Evolutionary conservation across 441 rosid species (phyloP), one percentile per base, ranked within the genome.

Genomic region (Adansonia gregorii): DNA sequence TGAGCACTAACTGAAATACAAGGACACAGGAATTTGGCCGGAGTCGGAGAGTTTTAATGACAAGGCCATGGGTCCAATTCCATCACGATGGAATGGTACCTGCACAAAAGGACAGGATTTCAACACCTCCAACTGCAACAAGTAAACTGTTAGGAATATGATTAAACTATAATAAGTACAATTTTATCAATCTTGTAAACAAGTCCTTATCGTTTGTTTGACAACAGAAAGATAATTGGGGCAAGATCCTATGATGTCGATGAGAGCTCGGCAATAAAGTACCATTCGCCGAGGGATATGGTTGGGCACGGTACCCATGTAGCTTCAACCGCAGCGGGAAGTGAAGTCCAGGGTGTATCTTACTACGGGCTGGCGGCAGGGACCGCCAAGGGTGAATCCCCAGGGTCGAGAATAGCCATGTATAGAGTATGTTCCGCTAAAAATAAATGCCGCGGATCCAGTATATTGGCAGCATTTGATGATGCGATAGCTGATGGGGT

Each of bases 221-320:
- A 11, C 45, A 46, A 74, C 87, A 90, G 92, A 82, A 90, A 90
- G 79, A 76, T 90, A 58, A 88, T 88, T 22, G 94, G 94, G 74
- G 91, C 91, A 67, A 85, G 86, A 83, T 85, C 76, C 80, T 90
- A 90, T 78, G 74, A 73, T 4, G 82, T 51, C 1, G 78, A 63
- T 1, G 80, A 82, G 73, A 75, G 73, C 3, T 17, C 60, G 3
- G 1, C 45, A 8, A 58, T 61, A 8, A 81, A 67, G 12, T 72
- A 70, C 83, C 76, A 61, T 2, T 73, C 90, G 27, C 81, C 91
- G 11, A 84, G 94, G 67, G 94, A 90, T 74, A 69, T 20, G 72
- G 51, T 80, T 15, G 92, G 94, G 49, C 94, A 90, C 64, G 92
- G 92, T 27, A 84, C 91, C 52, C 92, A 90, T 46, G 88, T 85